A percentile compares a stretch with the other conserved stretches of the same genome.
Evolutionary conservation across 371 early-diverging fungal genomes (phyloP).

Genomic region (Rhizopus arrhizus): DNA sequence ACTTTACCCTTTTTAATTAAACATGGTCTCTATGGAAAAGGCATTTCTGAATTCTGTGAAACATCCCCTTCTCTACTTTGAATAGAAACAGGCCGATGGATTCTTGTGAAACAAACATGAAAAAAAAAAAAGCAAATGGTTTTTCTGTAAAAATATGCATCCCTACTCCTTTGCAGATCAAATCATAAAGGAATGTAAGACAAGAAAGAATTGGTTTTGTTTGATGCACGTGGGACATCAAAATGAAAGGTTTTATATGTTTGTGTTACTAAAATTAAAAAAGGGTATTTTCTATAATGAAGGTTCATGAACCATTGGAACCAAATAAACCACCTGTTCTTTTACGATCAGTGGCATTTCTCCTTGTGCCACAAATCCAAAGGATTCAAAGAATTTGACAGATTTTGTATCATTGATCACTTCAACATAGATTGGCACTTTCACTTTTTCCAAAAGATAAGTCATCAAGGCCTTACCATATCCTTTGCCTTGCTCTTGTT

Average conservation of each 20-base stretch:
- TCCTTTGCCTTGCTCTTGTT: conserved; percentile 50
- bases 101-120: too few relatives aligned
- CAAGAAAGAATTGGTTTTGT: background rate
- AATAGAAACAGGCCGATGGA: too few relatives aligned
- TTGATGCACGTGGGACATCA: background rate
- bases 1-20: too few relatives aligned
- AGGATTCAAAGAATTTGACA: conserved; percentile 60
- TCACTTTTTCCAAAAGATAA: conserved; percentile 54
- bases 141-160: background rate
- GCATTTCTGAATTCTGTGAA: too few relatives aligned
- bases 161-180: background rate
- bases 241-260: background rate
- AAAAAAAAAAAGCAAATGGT: too few relatives aligned
- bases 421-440: conserved; percentile 81
- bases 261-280: background rate
- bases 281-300: background rate
- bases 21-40: too few relatives aligned
- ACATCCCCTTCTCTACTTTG: too few relatives aligned
- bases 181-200: background rate
- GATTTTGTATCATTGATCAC: conserved; percentile 87
- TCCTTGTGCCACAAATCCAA: conserved; percentile 37
- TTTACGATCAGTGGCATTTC: conserved; percentile 14
- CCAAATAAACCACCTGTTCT: conserved; percentile 17
- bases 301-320: conserved; percentile 43
- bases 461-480: conserved; percentile 40